Base-by-base conservation (phyloP, 2,329 filamentous ascomycete genomes). In the Aotearoamyces nothofagi region DNA sequence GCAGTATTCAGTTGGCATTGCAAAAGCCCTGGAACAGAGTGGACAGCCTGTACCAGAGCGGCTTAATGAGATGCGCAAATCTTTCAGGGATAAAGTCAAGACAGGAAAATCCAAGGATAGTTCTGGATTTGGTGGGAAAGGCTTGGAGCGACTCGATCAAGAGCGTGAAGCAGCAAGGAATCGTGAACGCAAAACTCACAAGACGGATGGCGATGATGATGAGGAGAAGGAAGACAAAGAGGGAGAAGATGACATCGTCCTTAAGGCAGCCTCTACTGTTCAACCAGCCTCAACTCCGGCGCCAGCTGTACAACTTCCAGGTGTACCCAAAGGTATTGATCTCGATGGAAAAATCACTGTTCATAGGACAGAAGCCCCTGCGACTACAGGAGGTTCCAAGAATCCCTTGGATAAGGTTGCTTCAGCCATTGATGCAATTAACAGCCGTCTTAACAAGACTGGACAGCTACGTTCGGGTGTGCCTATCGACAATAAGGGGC, bases 401-500 rank as follows among this genome's bases (percentile, higher is more conserved):
- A 75, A 80, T 44, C 69, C 80, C 11, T 63, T 92, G 37, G 83
- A 92, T 54, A 82, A 80, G 58, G 87, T 90, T 34, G 78, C 78
- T 34, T 81, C 80, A n/a, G 87, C 87, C 4, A 84, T 90, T 42
- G 83, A 77, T 42, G 79, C 78, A 51, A 93, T 98, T 57, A 86
- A 93, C 52, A 77, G 76, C 36, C 83, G 90, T 40, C 67, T 98
- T 22, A 87, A 82, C 46, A 82, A 83, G 43, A 82, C 83, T 17
- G 86, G 86, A 19, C 79, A 90, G 50, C 76, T 94, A 44, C 78
- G 90, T 35, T 78, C 82, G 4, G 90, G 90, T 9, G 86, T 92
- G 36, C 84, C 90, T 5, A 92, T 94, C 49, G 90, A 98, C 60
- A 98, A 98, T 59, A 94, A 94, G 55, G 90, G 90, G 1, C 90